Base-by-base conservation (phyloP, 352 stramenopile species). In the Globisporangium takayamanum region DNA sequence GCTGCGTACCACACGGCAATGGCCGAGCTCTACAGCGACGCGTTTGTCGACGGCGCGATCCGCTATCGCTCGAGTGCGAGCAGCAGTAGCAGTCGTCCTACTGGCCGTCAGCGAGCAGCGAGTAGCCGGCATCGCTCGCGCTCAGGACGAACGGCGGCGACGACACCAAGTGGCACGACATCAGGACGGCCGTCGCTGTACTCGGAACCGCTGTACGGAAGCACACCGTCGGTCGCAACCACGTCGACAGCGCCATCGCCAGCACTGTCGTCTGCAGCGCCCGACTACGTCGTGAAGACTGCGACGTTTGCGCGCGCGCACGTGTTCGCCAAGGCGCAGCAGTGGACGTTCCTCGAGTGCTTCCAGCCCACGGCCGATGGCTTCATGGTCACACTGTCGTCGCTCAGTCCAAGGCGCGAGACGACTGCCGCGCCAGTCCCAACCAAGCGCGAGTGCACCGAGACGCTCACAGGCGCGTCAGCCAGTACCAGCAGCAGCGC, bases 371-470 rank as follows among this genome's bases (percentile, higher is more conserved):
- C 5, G 3, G 53, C 57, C 4, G 44, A 16, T 70, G 71, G 56
- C 64, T 83, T 50, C 62, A 83, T 26, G 59, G 64, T 49, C 66
- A 79, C 55, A 54, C 80, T 59, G 69, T 83, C 22, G 73, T 83
- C 59, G 62, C 64, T 47, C 63, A 53, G 59, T 42, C 59, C 59
- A 7, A 53, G n/a, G 46, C 52, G 55, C 10, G 46, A 46, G 15
- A 36, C 10, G 44, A 54, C 26, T 20, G 48, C 11, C 15, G 28
- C 15, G 22, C 22, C 22, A 5, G 48, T 7, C 26, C 47, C 33
- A 20, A 22, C 36, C 30, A 25, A 37, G 53, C 22, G 44, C 44
- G 44, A 26, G 20, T 1, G 44, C 8, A 15, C 5, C 18, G 44
- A 5, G 3, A 26, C 44, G n/a, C n/a, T 16, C 41, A 47, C 41